Evolutionary conservation across 1,284 basidiomycete species (phyloP), one percentile per base, ranked within the genome.

Genomic region (Rhodotorula sp.): DNA sequence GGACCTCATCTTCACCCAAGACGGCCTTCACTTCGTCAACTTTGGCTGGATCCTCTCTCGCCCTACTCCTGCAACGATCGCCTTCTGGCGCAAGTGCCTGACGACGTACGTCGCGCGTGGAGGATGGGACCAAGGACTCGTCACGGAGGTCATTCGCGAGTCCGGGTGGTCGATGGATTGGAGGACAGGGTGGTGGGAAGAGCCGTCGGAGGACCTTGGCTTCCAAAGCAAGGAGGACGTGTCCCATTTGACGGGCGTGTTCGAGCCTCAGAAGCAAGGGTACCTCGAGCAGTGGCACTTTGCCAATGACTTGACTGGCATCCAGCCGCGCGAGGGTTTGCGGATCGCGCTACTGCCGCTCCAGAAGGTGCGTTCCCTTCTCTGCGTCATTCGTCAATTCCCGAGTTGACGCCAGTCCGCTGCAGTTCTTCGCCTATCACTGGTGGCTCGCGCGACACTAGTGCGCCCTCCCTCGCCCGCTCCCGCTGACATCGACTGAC

Each of bases 261-360:
- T 44, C 16, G 40, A 44, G 40, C 40, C 40, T 18, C 40, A 44
- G 40, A 44, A 44, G 40, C 40, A 44, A 44, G 40, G 11, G 40
- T 44, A 44, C 16, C 40, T 44, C 40, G 54, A 55, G 54, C 54
- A 55, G 54, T 55, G 54, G 54, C 54, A 55, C 31, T 55, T 55
- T 31, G 54, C 37, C 54, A 24, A 55, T 30, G 11, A 40, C 31
- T n/a, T 55, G 20, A 34, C 34, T 9, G 54, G 54, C 11, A 31
- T 55, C 9, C 22, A n/a, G 24, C 22, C 34, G 20, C 31, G 54
- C 31, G 54, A 55, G 54, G 22, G 34, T 1, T n/a, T 55, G 34
- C 34, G 54, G 9, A 40, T 55, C 54, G 54, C 54, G 4, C 34
- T 55, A 13, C 31, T 55, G 18, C 54, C 54, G 6, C 4, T 55